A percentile compares a stretch with the other conserved stretches of the same genome.
Conservation (phyloP, 306 rosid genomes). For the Glycine soja region DNA sequence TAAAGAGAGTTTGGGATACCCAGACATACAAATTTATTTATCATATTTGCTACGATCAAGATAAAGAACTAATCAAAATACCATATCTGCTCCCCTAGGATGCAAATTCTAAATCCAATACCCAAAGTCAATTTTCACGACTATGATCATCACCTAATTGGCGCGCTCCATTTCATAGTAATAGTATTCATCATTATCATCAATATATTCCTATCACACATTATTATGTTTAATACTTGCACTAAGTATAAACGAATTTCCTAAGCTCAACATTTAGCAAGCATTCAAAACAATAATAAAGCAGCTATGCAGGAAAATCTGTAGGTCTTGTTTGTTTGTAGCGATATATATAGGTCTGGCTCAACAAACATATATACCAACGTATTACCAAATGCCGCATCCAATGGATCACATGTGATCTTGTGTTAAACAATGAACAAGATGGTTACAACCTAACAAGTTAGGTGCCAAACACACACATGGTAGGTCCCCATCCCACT, state of each 20-base stretch:
- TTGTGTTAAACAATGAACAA: background rate
- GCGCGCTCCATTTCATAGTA: background rate
- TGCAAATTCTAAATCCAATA: slow-evolving; percentile 8
- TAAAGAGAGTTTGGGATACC: too few species aligned
- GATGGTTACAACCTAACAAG: background rate
- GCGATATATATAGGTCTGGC: background rate
- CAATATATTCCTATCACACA: background rate
- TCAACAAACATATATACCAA: slow-evolving; percentile 16
- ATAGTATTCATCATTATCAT: background rate
- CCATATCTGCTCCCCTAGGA: background rate
- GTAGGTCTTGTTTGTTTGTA: background rate
- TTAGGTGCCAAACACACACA: slow-evolving; percentile 37
- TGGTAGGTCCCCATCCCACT: slow-evolving; percentile 44
- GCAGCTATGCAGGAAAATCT: background rate
- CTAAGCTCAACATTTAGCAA: background rate
- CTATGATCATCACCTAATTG: background rate
- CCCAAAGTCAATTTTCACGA: background rate
- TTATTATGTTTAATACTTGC: background rate
- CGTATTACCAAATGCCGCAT: background rate
- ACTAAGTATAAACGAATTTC: background rate
- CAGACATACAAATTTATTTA: too few species aligned
- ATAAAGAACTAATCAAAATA: background rate
- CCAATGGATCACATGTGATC: background rate
- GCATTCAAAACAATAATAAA: background rate
- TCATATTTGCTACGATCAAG: background rate